Evolutionary conservation across 805 yeast genomes (phyloP).

Genomic region (Saccharomycopsis microspora): DNA sequence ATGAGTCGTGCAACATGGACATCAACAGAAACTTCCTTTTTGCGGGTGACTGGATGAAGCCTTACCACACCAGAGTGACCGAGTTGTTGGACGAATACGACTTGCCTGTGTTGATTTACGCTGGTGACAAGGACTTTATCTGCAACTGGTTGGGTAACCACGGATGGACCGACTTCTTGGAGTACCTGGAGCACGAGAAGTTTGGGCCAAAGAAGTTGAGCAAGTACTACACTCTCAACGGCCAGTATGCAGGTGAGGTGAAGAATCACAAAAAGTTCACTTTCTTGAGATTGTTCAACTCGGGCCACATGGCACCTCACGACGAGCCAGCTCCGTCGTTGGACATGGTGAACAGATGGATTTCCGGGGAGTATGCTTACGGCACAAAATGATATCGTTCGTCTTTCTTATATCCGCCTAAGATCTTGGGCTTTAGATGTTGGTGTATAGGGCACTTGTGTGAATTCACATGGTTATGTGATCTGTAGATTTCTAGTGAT

Average conservation of each 20-base stretch:
- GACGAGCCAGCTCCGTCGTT: conserved; percentile 72
- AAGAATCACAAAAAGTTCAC: conserved; percentile 64
- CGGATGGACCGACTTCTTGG: conserved; percentile 65
- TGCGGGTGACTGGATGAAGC: conserved; percentile 89
- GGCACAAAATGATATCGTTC: conserved; percentile 3
- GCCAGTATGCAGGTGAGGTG: conserved; percentile 48
- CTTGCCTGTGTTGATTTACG: conserved; percentile 75
- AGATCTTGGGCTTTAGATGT: too few relatives aligned
- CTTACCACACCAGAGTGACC: conserved; percentile 67
- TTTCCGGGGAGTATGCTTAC: conserved; percentile 33
- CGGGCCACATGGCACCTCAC: conserved; percentile 90
- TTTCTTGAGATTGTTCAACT: conserved; percentile 66
- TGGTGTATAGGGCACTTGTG: too few relatives aligned
- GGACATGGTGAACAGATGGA: conserved; percentile 68
- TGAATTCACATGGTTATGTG: too few relatives aligned
- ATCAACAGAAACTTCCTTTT: conserved; percentile 73
- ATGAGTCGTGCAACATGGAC: conserved; percentile 69
- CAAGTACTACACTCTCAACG: conserved; percentile 26
- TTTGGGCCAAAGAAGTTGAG: conserved; percentile 32
- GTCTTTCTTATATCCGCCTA: not conserved
- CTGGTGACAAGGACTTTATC: conserved; percentile 91
- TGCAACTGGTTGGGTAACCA: conserved; percentile 90
- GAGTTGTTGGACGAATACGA: conserved; percentile 39
- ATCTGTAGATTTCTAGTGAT: too few relatives aligned
- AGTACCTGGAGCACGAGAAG: conserved; percentile 47